Base-by-base conservation (phyloP, 345 rosid genomes). In the Eucalyptus erythrocorys region DNA sequence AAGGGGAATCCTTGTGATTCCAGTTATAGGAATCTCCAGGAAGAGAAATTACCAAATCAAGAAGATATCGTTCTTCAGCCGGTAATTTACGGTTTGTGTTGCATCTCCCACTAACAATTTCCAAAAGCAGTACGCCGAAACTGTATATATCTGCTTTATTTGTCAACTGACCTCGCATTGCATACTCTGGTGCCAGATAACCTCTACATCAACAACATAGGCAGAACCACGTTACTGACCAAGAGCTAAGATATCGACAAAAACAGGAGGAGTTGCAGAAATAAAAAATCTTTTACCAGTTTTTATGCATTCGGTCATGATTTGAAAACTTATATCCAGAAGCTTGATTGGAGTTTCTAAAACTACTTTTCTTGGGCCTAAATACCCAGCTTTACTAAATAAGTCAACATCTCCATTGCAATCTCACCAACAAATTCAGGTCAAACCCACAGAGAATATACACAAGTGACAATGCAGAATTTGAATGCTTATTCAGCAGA, bases 121-220 rank as follows among this genome's bases (percentile, higher is more conserved):
- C 98, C 93, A 96, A 40, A 30, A 95, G 90, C 57, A 96, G 92
- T 89, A 96, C 93, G 37, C 98, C 98, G 68, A 94, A 96, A 90
- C 98, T 95, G 92, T 96, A 96, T 84, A 96, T 80, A 90, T 96
- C 98, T 81, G 93, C 97, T 91, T 94, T 95, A 90, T 93, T 92
- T 13, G 95, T 96, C 90, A 96, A 50, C 87, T 96, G 96, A 71
- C 95, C 98, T 64, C 95, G 92, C 87, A 95, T 88, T 15, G 97
- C 98, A 88, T 96, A 96, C 88, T 96, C 98, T 30, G 98, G 98
- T 45, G 98, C 98, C 21, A 96, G 89, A 90, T 96, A 96, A 85
- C 98, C 98, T 90, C 97, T 96, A 84, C 27, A 87, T 48, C 50
- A 81, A 80, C 64, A 47, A 90, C 55, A 45, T 12, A 76, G 82